A percentile compares a stretch with the other conserved stretches of the same genome.
Conservation (phyloP, 139 green algal genomes). For the Mesostigma viride region DNA sequence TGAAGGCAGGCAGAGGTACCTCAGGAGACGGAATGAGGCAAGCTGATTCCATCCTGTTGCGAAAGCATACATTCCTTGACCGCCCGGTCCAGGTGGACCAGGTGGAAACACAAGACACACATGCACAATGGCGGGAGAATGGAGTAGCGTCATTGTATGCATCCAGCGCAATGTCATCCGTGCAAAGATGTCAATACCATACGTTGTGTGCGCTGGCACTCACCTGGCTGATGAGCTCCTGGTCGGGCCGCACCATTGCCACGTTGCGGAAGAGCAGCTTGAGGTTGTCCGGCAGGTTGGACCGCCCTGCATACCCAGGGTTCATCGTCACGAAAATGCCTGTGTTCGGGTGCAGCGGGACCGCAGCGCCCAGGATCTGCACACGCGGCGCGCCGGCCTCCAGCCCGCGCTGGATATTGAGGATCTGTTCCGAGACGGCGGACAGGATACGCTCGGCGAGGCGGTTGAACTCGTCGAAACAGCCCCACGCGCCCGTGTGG, state of each 20-base stretch:
- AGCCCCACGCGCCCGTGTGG: conserved; percentile 17
- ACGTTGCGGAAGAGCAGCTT: conserved; percentile 71
- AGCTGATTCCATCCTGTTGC: too few species aligned
- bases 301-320: conserved; percentile 67
- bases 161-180: too few species aligned
- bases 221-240: conserved; percentile 6
- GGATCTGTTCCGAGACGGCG: conserved; percentile 48
- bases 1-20: too few species aligned
- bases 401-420: conserved; percentile 55
- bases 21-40: too few species aligned
- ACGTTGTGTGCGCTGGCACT: too few species aligned
- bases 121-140: too few species aligned
- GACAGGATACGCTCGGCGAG: conserved; percentile 45
- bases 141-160: too few species aligned
- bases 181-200: too few species aligned
- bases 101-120: too few species aligned
- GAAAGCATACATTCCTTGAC: too few species aligned
- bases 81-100: too few species aligned
- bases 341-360: conserved; percentile 30
- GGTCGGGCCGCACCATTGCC: conserved; percentile 51
- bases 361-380: conserved; percentile 30
- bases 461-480: conserved; percentile 31
- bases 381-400: conserved; percentile 20
- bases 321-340: conserved; percentile 65
- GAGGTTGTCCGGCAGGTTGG: conserved; percentile 76